Base-by-base conservation (phyloP, 495 filamentous ascomycete genomes). In the Glonium stellatum region DNA sequence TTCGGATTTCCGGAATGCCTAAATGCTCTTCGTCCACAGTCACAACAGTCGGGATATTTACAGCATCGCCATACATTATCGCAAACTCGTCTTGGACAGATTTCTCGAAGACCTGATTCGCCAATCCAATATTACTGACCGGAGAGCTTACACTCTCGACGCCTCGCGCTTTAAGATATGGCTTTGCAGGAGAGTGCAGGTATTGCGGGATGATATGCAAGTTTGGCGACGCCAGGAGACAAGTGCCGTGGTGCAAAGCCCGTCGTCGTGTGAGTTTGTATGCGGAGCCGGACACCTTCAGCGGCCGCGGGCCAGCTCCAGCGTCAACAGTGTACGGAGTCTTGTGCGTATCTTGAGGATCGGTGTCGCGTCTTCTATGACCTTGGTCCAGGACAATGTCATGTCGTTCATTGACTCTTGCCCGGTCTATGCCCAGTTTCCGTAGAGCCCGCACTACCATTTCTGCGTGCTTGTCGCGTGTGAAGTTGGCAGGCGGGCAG, bases 111-210 rank as follows among this genome's bases (percentile, higher is more conserved):
- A 44, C 19, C 8, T 64, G 59, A 18, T 71, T 75, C 4, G 36
- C 31, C 1, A 83, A 57, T 0, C 74, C 72, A 6, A 96, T 84
- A 78, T 98, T 97, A 21, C 82, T 78, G 15, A 97, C 83, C 0
- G 86, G 82, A 18, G 89, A 93, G 58, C 87, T 84, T 13, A 97
- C 90, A 69, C 93, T 97, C 68, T 92, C 89, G n/a, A 96, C 90
- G 0, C 95, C 93, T 55, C 85, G 82, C 0, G 91, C 89, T 57
- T 80, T 82, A 59, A 97, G 84, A 69, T 81, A 92, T 1, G 78
- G 78, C 54, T 81, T 84, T 1, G 87, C 88, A 0, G 88, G 88
- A 56, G 88, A 89, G 37, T 80, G 78, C 56, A 98, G 70, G 60
- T 88, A 84, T 1, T 76, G 67, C 10, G 81, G 78, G 6, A 97